phyloP scores from a whole-genome alignment of 129 eudicot genomes.

The Pulicaria dysenterica region DNA sequence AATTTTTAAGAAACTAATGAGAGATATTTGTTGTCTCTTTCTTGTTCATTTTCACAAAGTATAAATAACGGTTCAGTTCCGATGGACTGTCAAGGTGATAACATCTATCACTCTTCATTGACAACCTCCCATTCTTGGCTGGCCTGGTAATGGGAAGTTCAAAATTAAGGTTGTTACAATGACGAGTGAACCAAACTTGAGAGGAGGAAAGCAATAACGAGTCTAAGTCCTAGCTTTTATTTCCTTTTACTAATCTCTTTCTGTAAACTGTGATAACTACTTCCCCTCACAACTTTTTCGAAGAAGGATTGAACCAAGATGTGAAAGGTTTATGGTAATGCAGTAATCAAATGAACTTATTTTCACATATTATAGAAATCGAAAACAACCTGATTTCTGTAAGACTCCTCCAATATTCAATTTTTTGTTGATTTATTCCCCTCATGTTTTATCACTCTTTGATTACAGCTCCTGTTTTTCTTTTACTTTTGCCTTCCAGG shows the following conservation, averaged over 20 bases:
- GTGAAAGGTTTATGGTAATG: slow-evolving; percentile 6
- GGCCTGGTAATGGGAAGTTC: not conserved
- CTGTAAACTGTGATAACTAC: not conserved
- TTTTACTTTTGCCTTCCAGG: slow-evolving; percentile 47
- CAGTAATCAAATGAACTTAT: not conserved
- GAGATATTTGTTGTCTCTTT: not conserved
- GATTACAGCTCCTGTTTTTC: not conserved
- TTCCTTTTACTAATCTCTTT: not conserved
- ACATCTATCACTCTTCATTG: not conserved
- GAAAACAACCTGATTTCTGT: not conserved
- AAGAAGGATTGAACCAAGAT: not conserved
- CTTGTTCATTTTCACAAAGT: not conserved
- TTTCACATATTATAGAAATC: not conserved
- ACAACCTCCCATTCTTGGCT: not conserved
- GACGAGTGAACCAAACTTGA: not conserved
- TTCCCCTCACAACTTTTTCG: not conserved
- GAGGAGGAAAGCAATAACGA: slow-evolving; percentile 1
- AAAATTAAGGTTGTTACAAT: not conserved
- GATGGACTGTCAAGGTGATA: not conserved
- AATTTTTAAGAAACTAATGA: not conserved
- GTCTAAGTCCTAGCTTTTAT: not conserved
- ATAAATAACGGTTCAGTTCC: not conserved
- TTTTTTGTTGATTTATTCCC: not conserved
- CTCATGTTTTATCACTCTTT: slow-evolving; percentile 1
- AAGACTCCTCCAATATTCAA: not conserved